Conservation (phyloP, 2,329 filamentous ascomycete genomes). For the Keithomyces neogunnii region DNA sequence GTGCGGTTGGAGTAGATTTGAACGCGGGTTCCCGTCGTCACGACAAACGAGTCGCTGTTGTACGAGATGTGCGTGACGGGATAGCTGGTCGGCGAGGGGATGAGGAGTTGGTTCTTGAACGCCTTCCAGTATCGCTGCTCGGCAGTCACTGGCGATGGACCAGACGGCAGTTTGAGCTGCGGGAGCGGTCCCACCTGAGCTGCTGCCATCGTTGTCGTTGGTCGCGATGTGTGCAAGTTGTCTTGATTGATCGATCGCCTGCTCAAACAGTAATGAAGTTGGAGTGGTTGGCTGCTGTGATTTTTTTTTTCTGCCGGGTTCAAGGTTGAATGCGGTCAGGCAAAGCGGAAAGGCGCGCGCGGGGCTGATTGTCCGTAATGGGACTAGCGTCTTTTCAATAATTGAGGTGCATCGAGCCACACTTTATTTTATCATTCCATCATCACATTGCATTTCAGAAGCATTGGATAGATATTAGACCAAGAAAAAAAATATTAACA, state of each 20-base stretch:
- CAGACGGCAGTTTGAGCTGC: constrained; percentile 73
- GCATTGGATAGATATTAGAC: no score
- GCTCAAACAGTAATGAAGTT: neutral
- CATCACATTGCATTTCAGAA: no score
- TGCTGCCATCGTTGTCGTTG: constrained; percentile 46
- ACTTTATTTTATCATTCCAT: no score
- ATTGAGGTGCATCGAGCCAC: neutral
- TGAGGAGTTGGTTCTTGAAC: constrained; percentile 84
- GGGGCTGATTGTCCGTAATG: constrained; percentile 1
- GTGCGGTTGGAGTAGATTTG: constrained; percentile 92
- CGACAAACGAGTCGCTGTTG: constrained; percentile 70
- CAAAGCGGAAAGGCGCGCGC: constrained; percentile 6
- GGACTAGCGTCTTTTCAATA: constrained; percentile 2
- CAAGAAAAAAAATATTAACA: no score
- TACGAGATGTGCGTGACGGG: constrained; percentile 86
- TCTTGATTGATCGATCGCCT: neutral
- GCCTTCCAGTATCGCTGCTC: constrained; percentile 96
- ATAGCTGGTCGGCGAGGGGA: constrained; percentile 84
- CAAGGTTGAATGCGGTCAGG: constrained; percentile 16
- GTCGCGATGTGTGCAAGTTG: constrained; percentile 1
- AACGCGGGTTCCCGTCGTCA: constrained; percentile 88
- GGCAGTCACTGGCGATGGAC: constrained; percentile 74
- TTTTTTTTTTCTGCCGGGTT: constrained; percentile 17
- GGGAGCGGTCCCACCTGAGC: constrained; percentile 74
- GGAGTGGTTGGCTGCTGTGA: constrained; percentile 4